These are phyloP conservation scores for Hypoxylon sp. DNA, from an alignment of 2,329 filamentous ascomycete genomes.

Conservation along the genomic window DNA sequence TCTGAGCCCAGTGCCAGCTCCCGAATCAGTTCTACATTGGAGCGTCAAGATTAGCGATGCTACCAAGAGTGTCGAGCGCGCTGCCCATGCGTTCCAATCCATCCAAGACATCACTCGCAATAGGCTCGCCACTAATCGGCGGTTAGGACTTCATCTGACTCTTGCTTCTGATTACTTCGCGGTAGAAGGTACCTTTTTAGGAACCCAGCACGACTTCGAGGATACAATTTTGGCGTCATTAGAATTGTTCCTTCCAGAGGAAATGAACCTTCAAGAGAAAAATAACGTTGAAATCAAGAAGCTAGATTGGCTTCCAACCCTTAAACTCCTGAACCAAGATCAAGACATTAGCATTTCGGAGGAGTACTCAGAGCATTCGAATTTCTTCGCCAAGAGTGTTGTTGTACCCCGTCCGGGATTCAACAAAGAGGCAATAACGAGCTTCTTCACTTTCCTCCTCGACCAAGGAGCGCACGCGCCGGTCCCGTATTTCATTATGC, in stretches of 20 bases:
- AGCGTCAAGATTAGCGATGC: conserved; percentile 40
- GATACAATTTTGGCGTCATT: conserved; percentile 50
- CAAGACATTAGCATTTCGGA: conserved; percentile 37
- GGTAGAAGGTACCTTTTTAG: conserved; percentile 56
- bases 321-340: conserved; percentile 44
- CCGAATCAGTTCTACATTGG: conserved; percentile 58
- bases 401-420: conserved; percentile 51
- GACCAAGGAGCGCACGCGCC: conserved; percentile 32
- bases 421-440: conserved; percentile 40
- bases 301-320: conserved; percentile 47
- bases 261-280: conserved; percentile 43
- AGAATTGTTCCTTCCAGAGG: too few relatives aligned
- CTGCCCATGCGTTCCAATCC: conserved; percentile 45
- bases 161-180: conserved; percentile 47
- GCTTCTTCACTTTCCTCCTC: conserved; percentile 50
- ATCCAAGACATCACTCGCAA: conserved; percentile 56
- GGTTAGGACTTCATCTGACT: conserved; percentile 52
- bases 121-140: conserved; percentile 50
- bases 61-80: conserved; percentile 36
- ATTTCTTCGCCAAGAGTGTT: conserved; percentile 58
- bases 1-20: conserved; percentile 54
- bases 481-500: conserved; percentile 54
- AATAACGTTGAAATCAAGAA: conserved; percentile 23
- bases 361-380: conserved; percentile 42
- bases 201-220: conserved; percentile 47